Evolutionary conservation across 2,329 filamentous ascomycete genomes (phyloP).

Genomic region (Graphiopsis chlorocephala): DNA sequence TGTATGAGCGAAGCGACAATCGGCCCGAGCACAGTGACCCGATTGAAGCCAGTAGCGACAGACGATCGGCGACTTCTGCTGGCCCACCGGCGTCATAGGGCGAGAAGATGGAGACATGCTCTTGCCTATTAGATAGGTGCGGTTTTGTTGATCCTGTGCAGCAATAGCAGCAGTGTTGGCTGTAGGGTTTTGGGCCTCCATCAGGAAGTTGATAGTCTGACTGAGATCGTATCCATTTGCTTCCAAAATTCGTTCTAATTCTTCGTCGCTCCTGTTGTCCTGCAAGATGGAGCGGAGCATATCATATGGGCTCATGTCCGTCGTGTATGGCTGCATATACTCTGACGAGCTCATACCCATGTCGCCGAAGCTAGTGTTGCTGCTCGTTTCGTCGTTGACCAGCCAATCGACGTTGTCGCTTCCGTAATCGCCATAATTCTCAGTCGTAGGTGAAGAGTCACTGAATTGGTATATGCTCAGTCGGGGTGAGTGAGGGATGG

Average conservation of each 20-base stretch:
- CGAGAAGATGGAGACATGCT: slow-evolving; percentile 73
- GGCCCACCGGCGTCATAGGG: slow-evolving; percentile 71
- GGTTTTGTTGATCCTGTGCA: slow-evolving; percentile 53
- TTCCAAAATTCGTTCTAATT: slow-evolving; percentile 88
- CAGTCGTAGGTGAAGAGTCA: slow-evolving; percentile 74
- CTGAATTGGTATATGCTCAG: slow-evolving; percentile 95
- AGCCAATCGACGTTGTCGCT: slow-evolving; percentile 97
- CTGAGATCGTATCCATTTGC: slow-evolving; percentile 90
- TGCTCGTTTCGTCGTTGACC: slow-evolving; percentile 77
- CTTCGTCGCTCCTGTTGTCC: slow-evolving; percentile 84
- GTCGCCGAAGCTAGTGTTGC: slow-evolving; percentile 71
- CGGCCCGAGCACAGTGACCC: slow-evolving; percentile 90
- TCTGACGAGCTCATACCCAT: slow-evolving; percentile 78
- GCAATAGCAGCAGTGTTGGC: slow-evolving; percentile 29
- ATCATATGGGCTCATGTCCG: slow-evolving; percentile 96
- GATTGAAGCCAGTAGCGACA: slow-evolving; percentile 97
- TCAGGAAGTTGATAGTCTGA: slow-evolving; percentile 83
- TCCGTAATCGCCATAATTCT: slow-evolving; percentile 87
- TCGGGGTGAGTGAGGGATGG: slow-evolving; percentile 89
- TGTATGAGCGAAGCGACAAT: slow-evolving; percentile 96
- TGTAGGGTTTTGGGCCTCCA: slow-evolving; percentile 65
- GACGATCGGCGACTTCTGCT: slow-evolving; percentile 80
- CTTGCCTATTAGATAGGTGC: slow-evolving; percentile 77
- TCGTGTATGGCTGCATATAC: slow-evolving; percentile 65
- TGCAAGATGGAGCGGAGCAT: slow-evolving; percentile 94